Percentiles rank a stretch among this genome's conserved stretches.
These are phyloP conservation scores for Mycena sp. DNA, from an alignment of 1,284 basidiomycete genomes.

Conservation along the genomic window DNA sequence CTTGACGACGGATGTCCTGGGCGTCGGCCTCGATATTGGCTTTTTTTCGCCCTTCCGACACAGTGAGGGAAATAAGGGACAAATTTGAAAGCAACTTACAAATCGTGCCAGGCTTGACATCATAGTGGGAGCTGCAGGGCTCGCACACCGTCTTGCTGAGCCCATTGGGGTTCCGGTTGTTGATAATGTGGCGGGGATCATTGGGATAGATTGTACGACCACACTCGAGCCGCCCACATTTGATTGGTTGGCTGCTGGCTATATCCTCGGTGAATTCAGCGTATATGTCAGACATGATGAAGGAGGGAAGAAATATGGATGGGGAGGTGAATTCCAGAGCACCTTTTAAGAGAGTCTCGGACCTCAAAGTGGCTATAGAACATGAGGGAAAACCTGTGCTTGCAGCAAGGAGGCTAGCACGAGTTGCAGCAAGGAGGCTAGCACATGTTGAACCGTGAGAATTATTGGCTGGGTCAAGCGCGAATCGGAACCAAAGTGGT, in stretches of 20 bases:
- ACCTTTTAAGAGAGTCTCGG: too few relatives aligned
- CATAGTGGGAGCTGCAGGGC: background rate
- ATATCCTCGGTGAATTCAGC: slow-evolving; percentile 1
- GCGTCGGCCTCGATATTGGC: background rate
- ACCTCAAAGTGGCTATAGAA: too few relatives aligned
- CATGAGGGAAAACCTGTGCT: too few relatives aligned
- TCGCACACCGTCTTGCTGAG: background rate
- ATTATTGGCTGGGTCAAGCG: too few relatives aligned
- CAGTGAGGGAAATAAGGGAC: background rate
- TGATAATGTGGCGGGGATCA: background rate
- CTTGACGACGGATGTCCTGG: background rate
- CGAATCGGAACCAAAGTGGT: too few relatives aligned
- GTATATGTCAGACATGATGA: too few relatives aligned
- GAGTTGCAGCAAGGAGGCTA: too few relatives aligned
- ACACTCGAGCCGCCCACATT: background rate
- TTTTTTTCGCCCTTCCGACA: background rate
- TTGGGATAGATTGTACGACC: background rate
- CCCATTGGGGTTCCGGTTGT: background rate
- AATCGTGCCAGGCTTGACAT: background rate
- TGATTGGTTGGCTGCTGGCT: background rate
- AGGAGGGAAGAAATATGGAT: too few relatives aligned
- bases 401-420: too few relatives aligned
- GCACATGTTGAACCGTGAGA: too few relatives aligned
- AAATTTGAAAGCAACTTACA: background rate
- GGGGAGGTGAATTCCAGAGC: too few relatives aligned